Evolutionary conservation across 345 rosid species (phyloP).

Genomic region (Pseudoturritis turrita): DNA sequence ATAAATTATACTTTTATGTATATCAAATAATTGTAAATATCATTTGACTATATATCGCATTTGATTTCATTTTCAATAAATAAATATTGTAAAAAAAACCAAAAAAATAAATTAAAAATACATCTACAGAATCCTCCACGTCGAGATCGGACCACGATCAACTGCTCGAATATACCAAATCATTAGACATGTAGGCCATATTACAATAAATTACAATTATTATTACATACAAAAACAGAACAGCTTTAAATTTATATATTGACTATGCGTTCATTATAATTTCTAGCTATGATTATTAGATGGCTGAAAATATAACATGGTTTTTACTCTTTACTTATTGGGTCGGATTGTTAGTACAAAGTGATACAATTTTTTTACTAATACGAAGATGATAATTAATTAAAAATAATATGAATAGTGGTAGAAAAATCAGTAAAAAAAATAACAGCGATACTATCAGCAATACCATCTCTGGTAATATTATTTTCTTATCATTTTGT

Average conservation of each 20-base stretch:
- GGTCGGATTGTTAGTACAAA: no score
- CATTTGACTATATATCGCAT: neutral
- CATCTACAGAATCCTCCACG: neutral
- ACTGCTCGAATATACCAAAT: conserved; percentile 4
- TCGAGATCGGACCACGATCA: neutral
- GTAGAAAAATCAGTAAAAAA: no score
- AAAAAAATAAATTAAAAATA: neutral
- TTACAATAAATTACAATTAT: neutral
- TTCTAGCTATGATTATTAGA: neutral
- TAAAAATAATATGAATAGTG: no score
- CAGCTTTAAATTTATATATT: neutral
- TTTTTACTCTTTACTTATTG: no score
- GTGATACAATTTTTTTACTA: no score
- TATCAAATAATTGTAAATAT: neutral
- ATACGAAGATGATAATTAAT: no score
- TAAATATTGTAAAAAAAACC: neutral
- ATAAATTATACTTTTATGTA: neutral
- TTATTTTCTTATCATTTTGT: no score
- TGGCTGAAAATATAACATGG: neutral
- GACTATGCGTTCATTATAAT: neutral
- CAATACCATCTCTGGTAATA: no score
- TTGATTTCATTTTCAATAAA: neutral
- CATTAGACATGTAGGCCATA: conserved; percentile 26
- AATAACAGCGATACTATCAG: no score
- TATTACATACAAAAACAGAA: neutral